phyloP scores from a whole-genome alignment of 768 basidiomycete genomes.

The Calocera cornea region DNA sequence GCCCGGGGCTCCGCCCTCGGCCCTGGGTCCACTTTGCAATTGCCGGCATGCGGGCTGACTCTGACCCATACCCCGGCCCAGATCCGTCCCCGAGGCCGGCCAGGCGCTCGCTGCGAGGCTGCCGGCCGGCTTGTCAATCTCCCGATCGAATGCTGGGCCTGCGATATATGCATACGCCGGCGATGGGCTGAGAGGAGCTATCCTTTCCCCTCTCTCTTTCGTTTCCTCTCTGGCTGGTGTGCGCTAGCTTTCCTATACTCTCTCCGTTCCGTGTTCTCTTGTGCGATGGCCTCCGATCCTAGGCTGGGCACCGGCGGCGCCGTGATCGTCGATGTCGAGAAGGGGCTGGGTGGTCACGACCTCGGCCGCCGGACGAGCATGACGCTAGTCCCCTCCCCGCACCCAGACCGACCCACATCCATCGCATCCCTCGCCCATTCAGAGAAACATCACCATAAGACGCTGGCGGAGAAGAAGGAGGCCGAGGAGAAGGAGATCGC shows the following conservation, averaged over 20 bases:
- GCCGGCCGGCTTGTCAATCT: background rate
- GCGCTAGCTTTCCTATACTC: background rate
- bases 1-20: background rate
- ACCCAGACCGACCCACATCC: background rate
- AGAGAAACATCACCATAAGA: background rate
- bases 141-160: background rate
- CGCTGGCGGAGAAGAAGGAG: background rate
- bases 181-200: background rate
- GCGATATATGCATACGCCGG: background rate
- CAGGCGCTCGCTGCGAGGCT: background rate
- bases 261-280: background rate
- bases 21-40: too few relatives aligned
- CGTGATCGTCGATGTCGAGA: background rate
- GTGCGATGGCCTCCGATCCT: background rate
- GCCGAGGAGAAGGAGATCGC: constrained; percentile 1
- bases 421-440: background rate
- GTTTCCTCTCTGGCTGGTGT: background rate
- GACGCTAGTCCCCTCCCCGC: background rate
- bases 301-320: background rate
- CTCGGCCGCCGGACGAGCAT: background rate
- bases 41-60: background rate
- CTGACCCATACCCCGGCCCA: background rate
- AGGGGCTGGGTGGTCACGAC: background rate
- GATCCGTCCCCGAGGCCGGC: background rate
- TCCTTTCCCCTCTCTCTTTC: background rate